Base-by-base conservation (phyloP, 441 rosid genomes). In the Oxalis stricta region DNA sequence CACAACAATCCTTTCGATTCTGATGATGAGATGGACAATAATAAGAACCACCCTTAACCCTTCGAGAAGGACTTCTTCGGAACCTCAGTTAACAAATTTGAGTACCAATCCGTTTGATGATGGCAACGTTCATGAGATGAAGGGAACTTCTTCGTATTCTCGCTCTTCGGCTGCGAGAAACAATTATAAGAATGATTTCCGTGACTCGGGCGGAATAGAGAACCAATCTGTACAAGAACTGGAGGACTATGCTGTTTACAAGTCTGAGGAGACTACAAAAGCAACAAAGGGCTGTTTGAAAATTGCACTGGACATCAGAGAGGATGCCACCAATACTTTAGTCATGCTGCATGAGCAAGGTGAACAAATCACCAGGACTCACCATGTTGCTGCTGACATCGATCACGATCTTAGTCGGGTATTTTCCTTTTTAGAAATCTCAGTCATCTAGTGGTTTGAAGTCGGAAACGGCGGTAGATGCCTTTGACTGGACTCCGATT, bases 341-440 rank as follows among this genome's bases (percentile, higher is more conserved):
- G 53, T 69, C 31, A 71, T 68, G 50, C 54, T 87, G 63, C 86
- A 87, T 48, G 73, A 83, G 12, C 97, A 87, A 61, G 92, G 94
- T n/a, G 92, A 81, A 58, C 94, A 84, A 51, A 87, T 87, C 60
- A 68, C 72, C 38, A 64, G 74, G 77, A 66, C 82, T 34, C 97
- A 87, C 41, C 40, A 63, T 1, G 55, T 53, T 31, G 78, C 96
- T 60, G 86, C 77, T 34, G 72, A 66, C 57, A 72, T 83, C 15
- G 96, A 87, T 61, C 78, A 76, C 1, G 84, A 87, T 63, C 94
- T 87, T 37, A 70, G 77, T 60, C 69, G 89, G 81, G 96, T 80
- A 68, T 63, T 48, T 37, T 33, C 40, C 32, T 44, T 42, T 23
- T 40, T 14, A 13, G 12, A 39, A 12, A 2, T 44, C 11, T 36